Percentiles rank a stretch among this genome's conserved stretches.
These are phyloP conservation scores for Sonneratia caseolaris DNA, from an alignment of 345 rosid genomes.

Conservation along the genomic window DNA sequence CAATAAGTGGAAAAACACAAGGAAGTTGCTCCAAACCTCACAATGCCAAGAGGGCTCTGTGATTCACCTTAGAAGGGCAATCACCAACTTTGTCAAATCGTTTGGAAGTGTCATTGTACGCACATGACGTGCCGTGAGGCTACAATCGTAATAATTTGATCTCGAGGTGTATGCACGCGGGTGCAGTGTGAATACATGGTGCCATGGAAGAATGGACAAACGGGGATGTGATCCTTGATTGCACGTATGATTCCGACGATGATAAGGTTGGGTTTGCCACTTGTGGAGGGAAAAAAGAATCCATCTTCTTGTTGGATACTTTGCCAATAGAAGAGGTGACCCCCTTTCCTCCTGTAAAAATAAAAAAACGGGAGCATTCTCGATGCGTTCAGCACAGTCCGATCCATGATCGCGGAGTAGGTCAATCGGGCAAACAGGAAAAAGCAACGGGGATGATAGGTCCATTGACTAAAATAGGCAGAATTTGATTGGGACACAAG, in stretches of 20 bases:
- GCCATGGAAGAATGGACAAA: background rate
- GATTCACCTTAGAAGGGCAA: background rate
- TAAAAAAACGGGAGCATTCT: background rate
- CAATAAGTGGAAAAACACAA: constrained; percentile 3
- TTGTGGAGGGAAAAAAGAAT: background rate
- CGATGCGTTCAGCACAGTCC: background rate
- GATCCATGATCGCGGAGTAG: background rate
- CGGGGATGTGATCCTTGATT: background rate
- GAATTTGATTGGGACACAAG: background rate
- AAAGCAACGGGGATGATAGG: background rate
- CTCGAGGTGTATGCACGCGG: background rate
- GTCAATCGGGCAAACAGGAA: background rate
- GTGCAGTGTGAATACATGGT: background rate
- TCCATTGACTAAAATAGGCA: background rate
- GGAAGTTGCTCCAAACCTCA: background rate
- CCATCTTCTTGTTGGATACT: background rate
- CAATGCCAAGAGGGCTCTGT: background rate
- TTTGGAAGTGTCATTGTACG: background rate
- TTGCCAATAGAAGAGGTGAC: background rate
- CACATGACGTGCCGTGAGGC: background rate
- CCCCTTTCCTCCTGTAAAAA: background rate
- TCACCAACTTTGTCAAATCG: constrained; percentile 1
- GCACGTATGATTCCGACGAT: constrained; percentile 1
- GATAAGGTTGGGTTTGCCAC: constrained; percentile 1
- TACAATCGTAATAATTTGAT: background rate